These are phyloP conservation scores for Vachellia pachyceras DNA, from an alignment of 306 rosid genomes.

Conservation along the genomic window DNA sequence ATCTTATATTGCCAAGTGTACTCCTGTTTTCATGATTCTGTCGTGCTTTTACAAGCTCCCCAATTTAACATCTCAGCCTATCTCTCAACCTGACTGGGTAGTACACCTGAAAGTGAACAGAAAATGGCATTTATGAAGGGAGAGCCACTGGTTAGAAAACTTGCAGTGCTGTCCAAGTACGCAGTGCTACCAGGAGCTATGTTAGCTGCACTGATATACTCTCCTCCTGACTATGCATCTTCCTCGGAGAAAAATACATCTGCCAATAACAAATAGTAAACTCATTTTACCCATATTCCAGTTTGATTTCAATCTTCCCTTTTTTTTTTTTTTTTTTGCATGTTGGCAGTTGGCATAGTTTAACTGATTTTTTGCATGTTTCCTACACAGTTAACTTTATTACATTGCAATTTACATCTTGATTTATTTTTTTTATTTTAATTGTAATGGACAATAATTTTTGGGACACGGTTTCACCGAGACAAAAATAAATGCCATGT, in stretches of 20 bases:
- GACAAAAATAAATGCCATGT: background rate
- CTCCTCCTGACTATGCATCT: slow-evolving; percentile 42
- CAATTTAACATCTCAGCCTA: background rate
- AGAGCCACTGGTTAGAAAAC: slow-evolving; percentile 39
- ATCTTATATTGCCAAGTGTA: background rate
- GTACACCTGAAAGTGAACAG: slow-evolving; percentile 4
- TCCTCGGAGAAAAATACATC: slow-evolving; percentile 26
- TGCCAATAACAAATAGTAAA: slow-evolving; percentile 33
- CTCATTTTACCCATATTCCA: background rate
- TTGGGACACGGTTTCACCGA: background rate
- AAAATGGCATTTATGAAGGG: slow-evolving; percentile 49
- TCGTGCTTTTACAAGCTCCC: background rate
- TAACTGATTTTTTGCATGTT: background rate
- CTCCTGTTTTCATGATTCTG: background rate
- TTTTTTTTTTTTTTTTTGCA: too few relatives aligned
- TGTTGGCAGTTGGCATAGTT: background rate
- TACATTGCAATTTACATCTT: background rate
- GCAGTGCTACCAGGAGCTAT: slow-evolving; percentile 48
- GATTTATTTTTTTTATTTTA: background rate
- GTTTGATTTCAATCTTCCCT: background rate
- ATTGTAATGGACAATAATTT: background rate
- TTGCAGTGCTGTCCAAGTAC: slow-evolving; percentile 41
- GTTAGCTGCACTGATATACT: slow-evolving; percentile 47
- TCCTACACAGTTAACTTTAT: background rate
- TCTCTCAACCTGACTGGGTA: background rate